These are phyloP conservation scores for Aspergillus amoenus DNA, from an alignment of 2,329 filamentous ascomycete genomes.

Conservation along the genomic window DNA sequence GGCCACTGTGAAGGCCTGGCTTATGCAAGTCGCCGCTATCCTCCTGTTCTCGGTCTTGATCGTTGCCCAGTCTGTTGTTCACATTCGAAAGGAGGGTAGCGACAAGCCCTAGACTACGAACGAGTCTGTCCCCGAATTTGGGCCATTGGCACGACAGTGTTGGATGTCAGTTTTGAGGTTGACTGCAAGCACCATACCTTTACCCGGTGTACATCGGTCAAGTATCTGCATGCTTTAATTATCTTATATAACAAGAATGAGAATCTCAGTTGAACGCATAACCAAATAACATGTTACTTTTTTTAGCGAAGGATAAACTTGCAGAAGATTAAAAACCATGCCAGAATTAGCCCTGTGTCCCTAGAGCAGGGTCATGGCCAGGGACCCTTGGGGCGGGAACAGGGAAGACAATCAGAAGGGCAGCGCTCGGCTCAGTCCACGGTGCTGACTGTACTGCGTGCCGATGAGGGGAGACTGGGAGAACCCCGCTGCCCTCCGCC, in stretches of 20 bases:
- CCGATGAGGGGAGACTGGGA: conserved; percentile 2
- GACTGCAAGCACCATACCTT: neutral
- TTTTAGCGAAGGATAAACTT: no score
- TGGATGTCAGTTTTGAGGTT: neutral
- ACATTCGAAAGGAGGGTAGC: neutral
- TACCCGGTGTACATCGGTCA: neutral
- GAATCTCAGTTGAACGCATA: neutral
- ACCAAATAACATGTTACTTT: neutral
- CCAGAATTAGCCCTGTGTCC: no score
- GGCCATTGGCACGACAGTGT: neutral
- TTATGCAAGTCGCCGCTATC: conserved; percentile 51
- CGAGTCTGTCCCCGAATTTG: neutral
- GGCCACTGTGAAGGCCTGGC: conserved; percentile 70
- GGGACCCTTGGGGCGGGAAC: no score
- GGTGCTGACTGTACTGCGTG: neutral
- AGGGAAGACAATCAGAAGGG: no score
- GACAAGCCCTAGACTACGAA: neutral
- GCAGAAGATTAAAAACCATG: no score
- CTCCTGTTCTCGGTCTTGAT: conserved; percentile 27
- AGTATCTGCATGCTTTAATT: neutral
- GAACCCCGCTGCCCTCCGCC: conserved; percentile 7
- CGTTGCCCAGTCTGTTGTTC: conserved; percentile 10
- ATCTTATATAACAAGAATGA: neutral
- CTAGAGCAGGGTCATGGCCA: no score
- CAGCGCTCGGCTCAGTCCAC: no score